phyloP scores from a whole-genome alignment of 2,329 filamentous ascomycete species.

The Aspergillus awamori region DNA sequence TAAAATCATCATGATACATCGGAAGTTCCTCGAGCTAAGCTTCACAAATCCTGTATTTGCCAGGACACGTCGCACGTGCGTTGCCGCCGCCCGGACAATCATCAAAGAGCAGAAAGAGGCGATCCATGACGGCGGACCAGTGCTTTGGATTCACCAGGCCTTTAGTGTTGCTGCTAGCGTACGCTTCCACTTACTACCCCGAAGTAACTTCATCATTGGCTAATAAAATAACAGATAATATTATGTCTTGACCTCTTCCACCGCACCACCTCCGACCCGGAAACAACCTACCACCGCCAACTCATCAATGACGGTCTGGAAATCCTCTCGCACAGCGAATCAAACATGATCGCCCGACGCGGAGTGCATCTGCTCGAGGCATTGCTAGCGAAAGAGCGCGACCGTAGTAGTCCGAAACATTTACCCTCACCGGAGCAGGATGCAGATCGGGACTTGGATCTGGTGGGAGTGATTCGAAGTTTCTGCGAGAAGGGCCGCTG shows the following conservation, averaged over 20 bases:
- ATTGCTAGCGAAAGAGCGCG: constrained; percentile 19
- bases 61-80: constrained; percentile 48
- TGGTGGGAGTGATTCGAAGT: constrained; percentile 21
- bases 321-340: constrained; percentile 25
- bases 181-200: not conserved
- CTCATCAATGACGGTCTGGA: constrained; percentile 26
- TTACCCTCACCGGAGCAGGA: not conserved
- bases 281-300: constrained; percentile 24
- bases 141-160: constrained; percentile 49
- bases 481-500: constrained; percentile 21
- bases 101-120: constrained; percentile 42
- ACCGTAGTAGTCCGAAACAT: not conserved
- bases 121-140: constrained; percentile 42
- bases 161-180: constrained; percentile 45
- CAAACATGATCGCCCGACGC: constrained; percentile 30
- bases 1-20: constrained; percentile 52
- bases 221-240: constrained; percentile 33
- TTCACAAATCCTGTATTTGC: constrained; percentile 48
- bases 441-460: constrained; percentile 10
- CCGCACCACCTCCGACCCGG: constrained; percentile 24
- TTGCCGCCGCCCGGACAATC: constrained; percentile 46
- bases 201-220: not conserved
- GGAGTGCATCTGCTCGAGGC: constrained; percentile 23
- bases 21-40: constrained; percentile 46
- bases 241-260: constrained; percentile 44